These are phyloP conservation scores for Stropharia rugosoannulata DNA, from an alignment of 768 basidiomycete genomes.

Conservation along the genomic window DNA sequence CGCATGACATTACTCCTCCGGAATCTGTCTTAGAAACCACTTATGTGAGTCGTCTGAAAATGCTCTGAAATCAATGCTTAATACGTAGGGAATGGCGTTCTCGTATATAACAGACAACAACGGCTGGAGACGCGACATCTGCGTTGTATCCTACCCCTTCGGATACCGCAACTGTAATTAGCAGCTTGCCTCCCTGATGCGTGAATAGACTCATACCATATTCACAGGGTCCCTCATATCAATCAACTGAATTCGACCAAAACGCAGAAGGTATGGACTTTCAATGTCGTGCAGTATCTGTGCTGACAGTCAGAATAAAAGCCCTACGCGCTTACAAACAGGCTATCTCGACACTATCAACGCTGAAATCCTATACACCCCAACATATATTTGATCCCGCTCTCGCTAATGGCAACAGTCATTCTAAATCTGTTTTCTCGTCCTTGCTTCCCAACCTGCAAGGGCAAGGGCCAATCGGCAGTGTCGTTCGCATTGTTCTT, in stretches of 20 bases:
- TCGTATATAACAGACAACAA: neutral
- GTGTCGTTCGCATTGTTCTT: slow-evolving; percentile 61
- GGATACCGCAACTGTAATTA: slow-evolving; percentile 16
- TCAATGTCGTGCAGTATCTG: neutral
- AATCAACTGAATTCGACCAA: slow-evolving; percentile 25
- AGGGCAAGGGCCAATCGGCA: slow-evolving; percentile 76
- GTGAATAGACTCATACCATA: neutral
- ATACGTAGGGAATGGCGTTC: neutral
- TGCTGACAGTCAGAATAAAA: slow-evolving; percentile 21
- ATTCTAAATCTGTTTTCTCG: slow-evolving; percentile 55
- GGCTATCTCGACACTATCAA: slow-evolving; percentile 65
- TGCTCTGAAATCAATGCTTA: neutral
- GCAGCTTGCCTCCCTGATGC: neutral
- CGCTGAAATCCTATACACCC: slow-evolving; percentile 60
- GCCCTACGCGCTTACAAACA: slow-evolving; percentile 76
- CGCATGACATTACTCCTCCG: slow-evolving; percentile 35
- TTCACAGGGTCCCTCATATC: slow-evolving; percentile 10
- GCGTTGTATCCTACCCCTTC: slow-evolving; percentile 13
- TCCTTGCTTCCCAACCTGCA: slow-evolving; percentile 70
- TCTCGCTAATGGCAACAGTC: slow-evolving; percentile 38
- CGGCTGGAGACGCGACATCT: slow-evolving; percentile 15
- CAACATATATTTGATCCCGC: slow-evolving; percentile 55
- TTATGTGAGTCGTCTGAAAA: slow-evolving; percentile 21
- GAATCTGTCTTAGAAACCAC: slow-evolving; percentile 25
- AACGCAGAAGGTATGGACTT: slow-evolving; percentile 47